Evolutionary conservation across 179 eudicot genomes (phyloP).

Genomic region (Silene vulgaris): DNA sequence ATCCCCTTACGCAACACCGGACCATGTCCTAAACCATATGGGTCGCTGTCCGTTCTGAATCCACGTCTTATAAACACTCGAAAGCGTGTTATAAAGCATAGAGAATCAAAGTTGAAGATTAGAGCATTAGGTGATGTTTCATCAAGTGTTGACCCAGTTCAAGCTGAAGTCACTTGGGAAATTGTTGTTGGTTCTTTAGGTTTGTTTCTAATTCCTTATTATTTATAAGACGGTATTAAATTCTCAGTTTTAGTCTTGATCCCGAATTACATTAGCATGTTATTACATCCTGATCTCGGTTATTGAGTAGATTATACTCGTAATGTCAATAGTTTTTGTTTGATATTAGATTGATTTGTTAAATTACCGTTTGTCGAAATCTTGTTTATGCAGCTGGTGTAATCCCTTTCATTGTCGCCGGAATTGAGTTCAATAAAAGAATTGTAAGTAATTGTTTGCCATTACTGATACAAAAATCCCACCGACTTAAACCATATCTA

Average conservation of each 20-base stretch:
- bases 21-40: slow-evolving; percentile 11
- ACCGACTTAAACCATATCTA: no score
- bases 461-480: not conserved
- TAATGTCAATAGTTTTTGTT: no score
- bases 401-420: slow-evolving; percentile 39
- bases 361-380: not conserved
- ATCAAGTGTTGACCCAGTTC: slow-evolving; percentile 18
- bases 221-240: no score
- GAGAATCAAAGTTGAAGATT: slow-evolving; percentile 13
- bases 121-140: slow-evolving; percentile 19
- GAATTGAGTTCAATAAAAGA: slow-evolving; percentile 41
- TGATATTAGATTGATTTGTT: not conserved
- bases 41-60: not conserved
- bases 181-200: slow-evolving; percentile 35
- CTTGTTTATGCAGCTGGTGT: slow-evolving; percentile 38
- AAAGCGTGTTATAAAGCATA: not conserved
- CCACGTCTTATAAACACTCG: not conserved
- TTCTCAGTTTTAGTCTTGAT: not conserved
- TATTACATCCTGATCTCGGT: no score
- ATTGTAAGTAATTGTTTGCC: slow-evolving; percentile 33
- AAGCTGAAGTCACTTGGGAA: slow-evolving; percentile 34
- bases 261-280: no score
- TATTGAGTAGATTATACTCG: no score
- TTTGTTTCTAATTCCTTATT: not conserved
- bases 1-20: slow-evolving; percentile 6